Base-by-base conservation (phyloP, 2,329 filamentous ascomycete species). In the Cryphonectria parasitica region DNA sequence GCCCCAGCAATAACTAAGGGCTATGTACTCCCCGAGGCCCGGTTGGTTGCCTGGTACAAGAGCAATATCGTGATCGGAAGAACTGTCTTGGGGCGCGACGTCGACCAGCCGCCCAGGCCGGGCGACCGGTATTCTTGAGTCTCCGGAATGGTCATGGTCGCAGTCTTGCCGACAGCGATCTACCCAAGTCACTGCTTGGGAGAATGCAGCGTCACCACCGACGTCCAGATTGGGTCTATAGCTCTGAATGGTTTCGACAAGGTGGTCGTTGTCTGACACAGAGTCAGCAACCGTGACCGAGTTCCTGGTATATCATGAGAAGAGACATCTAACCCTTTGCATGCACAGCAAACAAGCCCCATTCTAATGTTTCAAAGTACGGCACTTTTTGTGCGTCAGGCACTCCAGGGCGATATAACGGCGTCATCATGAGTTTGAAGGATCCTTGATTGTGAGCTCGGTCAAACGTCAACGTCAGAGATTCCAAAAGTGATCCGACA, bases 1-100 rank as follows among this genome's bases (percentile, higher is more conserved):
- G 54, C 54, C 54, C 54, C 54, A 58, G 54, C 54, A 58, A 7
- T 58, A 58, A 25, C 54, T 58, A 15, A 58, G 54, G 25, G 54
- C 54, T 34, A 58, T 15, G 31, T 58, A 58, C 15, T 58, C 25
- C 25, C 54, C 54, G 28, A 31, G 13, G 28, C 54, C 25, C 28
- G 25, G 54, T 31, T 22, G 17, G 25, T 58, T 15, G 28, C 54
- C 54, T 34, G 28, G 13, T 15, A 34, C 54, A 31, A 58, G 54
- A 19, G 54, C 25, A 58, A 58, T 25, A 31, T 34, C 54, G 34
- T 58, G 13, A 4, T 31, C 54, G 31, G 54, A 19, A 34, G 25
- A 58, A 15, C 28, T 34, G 3, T 10, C 7, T 34, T 31, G 28
- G 6, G 28, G 15, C 15, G 54, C 28, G 25, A 58, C 54, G 8